phyloP scores from a whole-genome alignment of 768 basidiomycete genomes.

The Dioszegia aurantiaca region DNA sequence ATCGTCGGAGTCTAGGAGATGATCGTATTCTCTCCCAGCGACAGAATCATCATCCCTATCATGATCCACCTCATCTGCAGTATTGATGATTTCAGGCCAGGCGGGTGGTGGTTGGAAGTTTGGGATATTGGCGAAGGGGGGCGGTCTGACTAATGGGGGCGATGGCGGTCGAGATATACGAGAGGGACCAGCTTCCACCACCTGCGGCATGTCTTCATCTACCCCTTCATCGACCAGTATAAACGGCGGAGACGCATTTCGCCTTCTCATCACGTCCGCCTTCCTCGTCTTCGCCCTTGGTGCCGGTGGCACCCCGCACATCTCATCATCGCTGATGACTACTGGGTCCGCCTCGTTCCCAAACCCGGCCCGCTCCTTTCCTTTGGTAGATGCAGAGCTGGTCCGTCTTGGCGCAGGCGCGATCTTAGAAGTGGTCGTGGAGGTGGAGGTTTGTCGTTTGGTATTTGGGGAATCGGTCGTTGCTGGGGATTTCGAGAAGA shows the following conservation, averaged over 20 bases:
- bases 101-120: constrained; percentile 30
- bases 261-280: constrained; percentile 5
- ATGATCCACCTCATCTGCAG: constrained; percentile 14
- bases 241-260: constrained; percentile 2
- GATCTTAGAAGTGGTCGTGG: not conserved
- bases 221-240: not conserved
- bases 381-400: constrained; percentile 5
- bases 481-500: constrained; percentile 33
- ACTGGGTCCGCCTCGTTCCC: constrained; percentile 41
- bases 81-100: constrained; percentile 46
- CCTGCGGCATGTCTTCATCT: not conserved
- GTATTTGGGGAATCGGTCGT: constrained; percentile 15
- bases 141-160: constrained; percentile 6
- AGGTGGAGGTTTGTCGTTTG: constrained; percentile 5
- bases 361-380: constrained; percentile 18
- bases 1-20: constrained; percentile 9
- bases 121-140: constrained; percentile 24
- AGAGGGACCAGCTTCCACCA: not conserved
- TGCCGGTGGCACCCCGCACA: not conserved
- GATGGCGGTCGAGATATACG: constrained; percentile 1
- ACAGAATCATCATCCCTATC: constrained; percentile 17
- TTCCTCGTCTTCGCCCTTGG: not conserved
- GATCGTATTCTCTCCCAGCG: constrained; percentile 12
- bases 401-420: not conserved
- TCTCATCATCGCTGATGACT: constrained; percentile 49